A percentile compares a stretch with the other conserved stretches of the same genome.
Conservation (phyloP, 2,329 filamentous ascomycete species). For the Xylariaceae sp. region DNA sequence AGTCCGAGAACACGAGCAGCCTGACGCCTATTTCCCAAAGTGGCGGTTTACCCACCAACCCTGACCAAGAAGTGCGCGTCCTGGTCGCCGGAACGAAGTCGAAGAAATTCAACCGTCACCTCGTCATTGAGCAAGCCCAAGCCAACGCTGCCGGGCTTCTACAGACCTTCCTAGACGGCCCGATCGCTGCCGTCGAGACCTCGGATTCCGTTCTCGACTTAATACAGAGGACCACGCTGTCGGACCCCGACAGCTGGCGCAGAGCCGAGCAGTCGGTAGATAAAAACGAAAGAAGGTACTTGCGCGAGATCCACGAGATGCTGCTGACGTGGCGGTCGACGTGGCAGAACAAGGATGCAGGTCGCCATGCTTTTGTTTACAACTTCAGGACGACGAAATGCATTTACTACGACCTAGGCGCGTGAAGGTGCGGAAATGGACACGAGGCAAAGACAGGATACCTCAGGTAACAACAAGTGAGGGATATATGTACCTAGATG, state of each 20-base stretch:
- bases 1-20: constrained; percentile 12
- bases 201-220: constrained; percentile 80
- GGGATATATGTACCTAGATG: neutral
- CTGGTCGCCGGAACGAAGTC: constrained; percentile 78
- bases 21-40: constrained; percentile 24
- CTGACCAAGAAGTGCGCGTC: constrained; percentile 79
- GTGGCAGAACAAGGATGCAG: constrained; percentile 57
- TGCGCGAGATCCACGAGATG: constrained; percentile 80
- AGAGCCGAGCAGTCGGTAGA: constrained; percentile 77
- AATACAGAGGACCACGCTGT: constrained; percentile 73
- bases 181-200: constrained; percentile 85
- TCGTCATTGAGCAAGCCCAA: constrained; percentile 81
- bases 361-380: constrained; percentile 82
- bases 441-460: neutral
- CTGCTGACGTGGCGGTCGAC: constrained; percentile 64
- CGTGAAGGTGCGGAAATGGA: constrained; percentile 29
- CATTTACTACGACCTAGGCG: constrained; percentile 79
- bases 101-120: constrained; percentile 88
- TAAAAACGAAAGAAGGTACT: constrained; percentile 77
- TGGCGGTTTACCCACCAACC: constrained; percentile 36
- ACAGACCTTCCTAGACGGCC: constrained; percentile 72
- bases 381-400: constrained; percentile 86
- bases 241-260: constrained; percentile 83
- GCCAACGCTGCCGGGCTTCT: constrained; percentile 62
- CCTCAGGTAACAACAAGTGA: neutral